Base-by-base conservation (phyloP, 371 early-diverging fungal species). In the Catenaria anguillulae region DNA sequence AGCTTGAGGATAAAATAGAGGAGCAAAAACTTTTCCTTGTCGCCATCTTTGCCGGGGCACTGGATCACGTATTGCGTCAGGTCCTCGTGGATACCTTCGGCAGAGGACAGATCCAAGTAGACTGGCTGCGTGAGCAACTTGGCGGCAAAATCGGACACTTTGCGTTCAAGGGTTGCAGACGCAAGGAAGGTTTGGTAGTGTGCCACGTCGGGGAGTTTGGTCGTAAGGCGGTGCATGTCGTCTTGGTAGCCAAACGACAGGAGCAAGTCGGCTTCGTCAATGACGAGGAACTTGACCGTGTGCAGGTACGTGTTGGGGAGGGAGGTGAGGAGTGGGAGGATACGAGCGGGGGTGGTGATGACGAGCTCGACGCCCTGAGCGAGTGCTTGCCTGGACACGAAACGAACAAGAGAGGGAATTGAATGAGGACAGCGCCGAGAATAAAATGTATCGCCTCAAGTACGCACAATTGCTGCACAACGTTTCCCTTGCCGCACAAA, bases 211-310 rank as follows among this genome's bases (percentile, higher is more conserved):
- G 93, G 93, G 54, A 90, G 70, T 62, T 76, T 78, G 10, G 79
- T 67, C 31, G 85, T 73, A 34, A 90, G 80, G 60, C 78, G 77
- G 40, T 66, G 61, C 43, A 92, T 67, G 69, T 92, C 92, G 43
- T 88, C 83, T 62, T 90, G 86, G 65, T 93, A 89, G 33, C 96
- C 97, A 72, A 90, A 93, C 33, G 89, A 89, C 50, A 93, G 73
- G 2, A 95, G 85, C 36, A 95, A 70, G 74, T 94, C 95, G 1
- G 94, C 94, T 73, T 97, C 97, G 64, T 97, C 97, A 59, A 97
- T 88, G 17, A 93, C 90, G 40, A 97, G 75, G 4, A 83, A 79
- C 66, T 61, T 86, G 80, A 17, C 91, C 65, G 65, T 89, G 89
- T 34, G 79, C 76, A 33, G 90, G 71, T 52, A 84, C 76, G 71